Evolutionary conservation across 1,284 basidiomycete species (phyloP), one percentile per base, ranked within the genome.

Genomic region (Tilletia indica): DNA sequence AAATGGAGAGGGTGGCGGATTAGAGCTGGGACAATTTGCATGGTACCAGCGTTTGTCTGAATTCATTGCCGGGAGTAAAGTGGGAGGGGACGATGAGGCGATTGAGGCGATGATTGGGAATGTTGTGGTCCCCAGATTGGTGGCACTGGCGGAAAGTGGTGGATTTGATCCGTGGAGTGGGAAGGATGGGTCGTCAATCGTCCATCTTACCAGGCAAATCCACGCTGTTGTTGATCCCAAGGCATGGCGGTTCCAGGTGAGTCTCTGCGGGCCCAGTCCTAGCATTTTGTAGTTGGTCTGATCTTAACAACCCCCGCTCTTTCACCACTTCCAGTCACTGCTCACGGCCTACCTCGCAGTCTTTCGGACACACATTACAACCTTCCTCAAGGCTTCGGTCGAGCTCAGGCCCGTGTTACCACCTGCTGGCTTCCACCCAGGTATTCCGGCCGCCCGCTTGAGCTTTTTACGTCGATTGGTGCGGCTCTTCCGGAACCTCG

Each of bases 61-160:
- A 12, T 76, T 72, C 49, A 54, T 72, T 39, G 64, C 21, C 0
- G 56, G 56, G 34, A 58, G 56, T 58, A 34, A 58, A 34, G 67
- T 70, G 0, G 80, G 78, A 3, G 82, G 81, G 0, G 82, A 83
- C 47, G 77, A 81, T 8, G 82, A 82, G 54, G 71, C 74, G 25
- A 69, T 78, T 2, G 42, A 68, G 3, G 72, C 79, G 8, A 45
- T 82, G 2, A n/a, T 80, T 3, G 47, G 56, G 16, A 77, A 74
- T n/a, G 74, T 76, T 1, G 68, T 82, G 2, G 76, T 82, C 0
- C 73, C 76, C 8, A 67, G 70, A 1, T 58, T 82, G 4, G 34
- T 76, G 9, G 16, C 36, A 0, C 2, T 80, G 34, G 73, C 71
- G 0, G 69, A 72, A 14, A 39, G 66, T 14, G 79, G 75, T 0